These are phyloP conservation scores for Colletotrichum zoysiae DNA, from an alignment of 2,329 filamentous ascomycete genomes.

Conservation along the genomic window DNA sequence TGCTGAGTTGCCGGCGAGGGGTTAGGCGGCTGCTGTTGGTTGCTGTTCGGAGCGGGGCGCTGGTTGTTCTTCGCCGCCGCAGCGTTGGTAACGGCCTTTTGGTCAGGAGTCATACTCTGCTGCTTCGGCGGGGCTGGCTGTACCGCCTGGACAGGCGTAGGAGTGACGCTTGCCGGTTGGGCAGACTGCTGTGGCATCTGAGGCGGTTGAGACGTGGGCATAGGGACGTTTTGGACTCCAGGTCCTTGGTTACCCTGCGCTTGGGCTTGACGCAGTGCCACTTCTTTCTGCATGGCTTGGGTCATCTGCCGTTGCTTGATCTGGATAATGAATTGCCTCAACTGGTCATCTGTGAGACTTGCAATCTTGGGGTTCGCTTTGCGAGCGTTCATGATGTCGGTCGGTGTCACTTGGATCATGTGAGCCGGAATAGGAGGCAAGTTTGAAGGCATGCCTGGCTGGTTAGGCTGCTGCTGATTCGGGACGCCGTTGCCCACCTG, in stretches of 20 bases:
- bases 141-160: slow-evolving; percentile 23
- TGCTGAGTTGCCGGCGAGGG: slow-evolving; percentile 54
- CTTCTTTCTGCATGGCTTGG: slow-evolving; percentile 40
- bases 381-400: slow-evolving; percentile 47
- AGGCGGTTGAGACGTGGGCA: slow-evolving; percentile 25
- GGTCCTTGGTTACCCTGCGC: slow-evolving; percentile 19
- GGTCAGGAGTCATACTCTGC: slow-evolving; percentile 42
- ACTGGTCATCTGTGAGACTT: slow-evolving; percentile 44
- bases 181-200: slow-evolving; percentile 28
- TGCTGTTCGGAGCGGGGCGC: slow-evolving; percentile 50
- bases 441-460: slow-evolving; percentile 43
- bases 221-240: slow-evolving; percentile 6
- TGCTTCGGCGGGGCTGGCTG: slow-evolving; percentile 32
- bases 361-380: slow-evolving; percentile 43
- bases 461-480: slow-evolving; percentile 29
- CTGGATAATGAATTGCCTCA: slow-evolving; percentile 40
- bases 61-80: slow-evolving; percentile 45
- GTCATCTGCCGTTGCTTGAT: slow-evolving; percentile 38
- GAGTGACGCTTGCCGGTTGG: slow-evolving; percentile 18
- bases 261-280: slow-evolving; percentile 38
- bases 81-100: slow-evolving; percentile 40
- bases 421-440: slow-evolving; percentile 42
- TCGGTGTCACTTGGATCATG: slow-evolving; percentile 44
- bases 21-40: slow-evolving; percentile 52
- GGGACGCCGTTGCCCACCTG: slow-evolving; percentile 18